Conservation (phyloP, 768 basidiomycete genomes). For the Russula earlei region DNA sequence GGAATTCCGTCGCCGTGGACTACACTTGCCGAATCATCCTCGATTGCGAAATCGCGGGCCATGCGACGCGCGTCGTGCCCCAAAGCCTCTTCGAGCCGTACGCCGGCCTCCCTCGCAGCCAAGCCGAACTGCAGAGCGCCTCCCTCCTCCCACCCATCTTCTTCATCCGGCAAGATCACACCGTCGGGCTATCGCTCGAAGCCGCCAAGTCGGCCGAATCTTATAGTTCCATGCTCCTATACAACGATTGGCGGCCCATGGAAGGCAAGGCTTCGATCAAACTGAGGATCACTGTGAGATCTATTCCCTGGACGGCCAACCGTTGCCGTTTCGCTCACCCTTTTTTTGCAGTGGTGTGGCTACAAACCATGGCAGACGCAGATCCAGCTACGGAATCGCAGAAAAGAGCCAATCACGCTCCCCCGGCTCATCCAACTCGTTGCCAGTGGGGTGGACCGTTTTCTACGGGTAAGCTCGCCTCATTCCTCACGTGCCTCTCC, state of each 20-base stretch:
- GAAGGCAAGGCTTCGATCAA: constrained; percentile 12
- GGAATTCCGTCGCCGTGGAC: constrained; percentile 9
- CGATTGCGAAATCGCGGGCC: not conserved
- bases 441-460: constrained; percentile 13
- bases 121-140: constrained; percentile 4
- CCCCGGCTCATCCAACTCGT: constrained; percentile 11
- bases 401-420: constrained; percentile 10
- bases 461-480: constrained; percentile 1
- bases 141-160: constrained; percentile 6
- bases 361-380: constrained; percentile 11
- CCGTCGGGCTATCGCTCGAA: constrained; percentile 7
- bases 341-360: constrained; percentile 4
- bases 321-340: not conserved
- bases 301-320: not conserved
- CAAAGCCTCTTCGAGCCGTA: constrained; percentile 11
- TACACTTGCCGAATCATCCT: constrained; percentile 2
- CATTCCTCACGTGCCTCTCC: not conserved
- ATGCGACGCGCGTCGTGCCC: not conserved
- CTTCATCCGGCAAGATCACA: not conserved
- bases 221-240: not conserved
- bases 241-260: constrained; percentile 7
- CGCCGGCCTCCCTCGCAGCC: constrained; percentile 10
- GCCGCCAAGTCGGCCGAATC: constrained; percentile 5
- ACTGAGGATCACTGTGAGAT: constrained; percentile 12
- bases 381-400: constrained; percentile 13